Evolutionary conservation across 2,329 filamentous ascomycete species (phyloP).

Genomic region (Cryoendolithus antarcticus): DNA sequence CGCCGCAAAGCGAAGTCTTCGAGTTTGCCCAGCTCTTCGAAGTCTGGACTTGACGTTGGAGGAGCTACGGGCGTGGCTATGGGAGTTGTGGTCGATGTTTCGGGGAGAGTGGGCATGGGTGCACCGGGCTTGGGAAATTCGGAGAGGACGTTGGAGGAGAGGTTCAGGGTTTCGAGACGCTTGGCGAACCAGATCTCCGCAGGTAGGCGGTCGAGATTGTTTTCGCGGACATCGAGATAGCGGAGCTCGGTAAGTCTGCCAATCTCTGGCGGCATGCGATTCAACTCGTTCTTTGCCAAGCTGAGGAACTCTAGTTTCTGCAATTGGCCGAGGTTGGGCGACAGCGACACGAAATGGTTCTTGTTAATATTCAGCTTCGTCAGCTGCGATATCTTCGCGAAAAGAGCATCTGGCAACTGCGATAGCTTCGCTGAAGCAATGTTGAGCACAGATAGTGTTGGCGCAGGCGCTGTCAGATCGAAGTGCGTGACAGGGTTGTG

Average conservation of each 20-base stretch:
- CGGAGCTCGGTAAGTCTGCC: conserved; percentile 75
- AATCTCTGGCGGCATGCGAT: conserved; percentile 72
- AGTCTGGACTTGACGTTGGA: conserved; percentile 51
- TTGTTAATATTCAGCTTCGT: conserved; percentile 83
- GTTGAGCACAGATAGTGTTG: conserved; percentile 75
- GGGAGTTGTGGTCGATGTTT: conserved; percentile 31
- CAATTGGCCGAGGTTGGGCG: conserved; percentile 71
- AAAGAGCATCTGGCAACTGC: conserved; percentile 74
- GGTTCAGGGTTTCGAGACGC: conserved; percentile 80
- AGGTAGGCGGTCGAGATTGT: conserved; percentile 80
- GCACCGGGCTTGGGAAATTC: conserved; percentile 74
- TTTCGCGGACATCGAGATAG: conserved; percentile 79
- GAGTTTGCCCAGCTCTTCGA: conserved; percentile 61
- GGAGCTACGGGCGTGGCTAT: conserved; percentile 18
- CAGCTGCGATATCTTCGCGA: conserved; percentile 74
- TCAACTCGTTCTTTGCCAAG: conserved; percentile 82
- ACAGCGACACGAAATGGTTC: conserved; percentile 89
- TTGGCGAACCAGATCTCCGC: conserved; percentile 94
- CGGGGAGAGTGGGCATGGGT: conserved; percentile 39
- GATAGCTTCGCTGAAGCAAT: conserved; percentile 84
- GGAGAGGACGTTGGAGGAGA: conserved; percentile 87
- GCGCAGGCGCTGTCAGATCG: conserved; percentile 62
- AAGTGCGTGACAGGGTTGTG: conserved; percentile 94
- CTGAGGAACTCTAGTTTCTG: conserved; percentile 80
- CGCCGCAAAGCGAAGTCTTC: conserved; percentile 55